These are phyloP conservation scores for Lentithecium fluviatile DNA, from an alignment of 495 filamentous ascomycete genomes.

Conservation along the genomic window DNA sequence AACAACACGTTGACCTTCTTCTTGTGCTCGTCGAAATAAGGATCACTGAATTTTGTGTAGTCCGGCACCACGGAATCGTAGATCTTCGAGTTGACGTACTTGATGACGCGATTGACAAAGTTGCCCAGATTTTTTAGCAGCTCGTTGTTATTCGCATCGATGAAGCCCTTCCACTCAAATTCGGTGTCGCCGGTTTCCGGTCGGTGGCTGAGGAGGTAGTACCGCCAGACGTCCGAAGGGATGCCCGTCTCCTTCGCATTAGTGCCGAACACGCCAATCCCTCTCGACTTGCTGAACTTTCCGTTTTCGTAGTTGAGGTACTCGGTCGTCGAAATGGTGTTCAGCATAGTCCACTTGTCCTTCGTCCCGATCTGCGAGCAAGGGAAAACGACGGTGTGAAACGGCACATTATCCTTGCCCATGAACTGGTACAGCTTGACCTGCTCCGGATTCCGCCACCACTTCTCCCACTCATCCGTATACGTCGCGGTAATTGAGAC, in stretches of 20 bases:
- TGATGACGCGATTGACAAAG: constrained; percentile 89
- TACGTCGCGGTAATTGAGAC: constrained; percentile 92
- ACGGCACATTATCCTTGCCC: constrained; percentile 96
- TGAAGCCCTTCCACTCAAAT: constrained; percentile 85
- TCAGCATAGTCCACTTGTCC: constrained; percentile 87
- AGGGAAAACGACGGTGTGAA: constrained; percentile 91
- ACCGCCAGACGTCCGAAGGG: constrained; percentile 83
- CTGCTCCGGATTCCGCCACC: constrained; percentile 90
- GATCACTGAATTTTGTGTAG: constrained; percentile 53
- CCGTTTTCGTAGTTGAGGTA: constrained; percentile 95
- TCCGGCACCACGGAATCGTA: constrained; percentile 70
- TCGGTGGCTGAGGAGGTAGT: constrained; percentile 84
- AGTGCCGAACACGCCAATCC: constrained; percentile 87
- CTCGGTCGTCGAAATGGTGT: constrained; percentile 86
- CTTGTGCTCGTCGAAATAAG: constrained; percentile 56
- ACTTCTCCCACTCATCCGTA: constrained; percentile 87
- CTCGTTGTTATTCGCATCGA: constrained; percentile 84
- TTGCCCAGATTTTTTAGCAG: constrained; percentile 89
- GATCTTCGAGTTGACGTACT: constrained; percentile 75
- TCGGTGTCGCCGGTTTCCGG: constrained; percentile 88
- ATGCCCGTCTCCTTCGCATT: constrained; percentile 88
- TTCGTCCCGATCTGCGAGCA: constrained; percentile 78
- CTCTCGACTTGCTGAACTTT: constrained; percentile 92
- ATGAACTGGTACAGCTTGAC: constrained; percentile 96
- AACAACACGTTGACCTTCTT: constrained; percentile 61